Percentiles rank a stretch among this genome's conserved stretches.
Evolutionary conservation across 768 basidiomycete species (phyloP).

Genomic region (Kwoniella europaea): DNA sequence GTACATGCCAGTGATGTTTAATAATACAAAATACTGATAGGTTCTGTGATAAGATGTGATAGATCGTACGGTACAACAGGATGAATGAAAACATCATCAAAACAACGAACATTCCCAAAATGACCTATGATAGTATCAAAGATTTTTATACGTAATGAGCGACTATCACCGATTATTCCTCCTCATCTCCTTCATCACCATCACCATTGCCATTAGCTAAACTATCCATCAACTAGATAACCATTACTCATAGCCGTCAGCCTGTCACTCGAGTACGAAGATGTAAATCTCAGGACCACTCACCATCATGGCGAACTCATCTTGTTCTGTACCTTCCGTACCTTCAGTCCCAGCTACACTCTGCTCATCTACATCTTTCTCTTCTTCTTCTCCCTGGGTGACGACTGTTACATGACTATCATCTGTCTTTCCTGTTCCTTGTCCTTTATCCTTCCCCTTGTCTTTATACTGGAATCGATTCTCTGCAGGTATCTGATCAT

Average conservation of each 20-base stretch:
- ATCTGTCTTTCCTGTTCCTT: no score
- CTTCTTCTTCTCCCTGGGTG: not conserved
- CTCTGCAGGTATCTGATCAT: conserved; percentile 30
- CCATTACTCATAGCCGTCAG: not conserved
- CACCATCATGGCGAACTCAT: conserved; percentile 37
- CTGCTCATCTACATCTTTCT: conserved; percentile 1
- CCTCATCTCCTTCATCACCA: no score
- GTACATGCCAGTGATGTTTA: no score
- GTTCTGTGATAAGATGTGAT: no score
- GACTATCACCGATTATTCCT: no score
- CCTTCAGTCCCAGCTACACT: conserved; percentile 13
- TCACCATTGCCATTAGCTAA: no score
- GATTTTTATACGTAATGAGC: no score
- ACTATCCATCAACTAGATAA: conserved; percentile 32
- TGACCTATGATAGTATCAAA: no score
- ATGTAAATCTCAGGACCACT: not conserved
- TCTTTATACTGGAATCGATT: conserved; percentile 32
- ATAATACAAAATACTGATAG: no score
- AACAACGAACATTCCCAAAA: no score
- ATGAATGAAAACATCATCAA: no score
- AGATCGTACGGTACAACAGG: no score
- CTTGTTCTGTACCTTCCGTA: conserved; percentile 27
- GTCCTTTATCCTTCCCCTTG: conserved; percentile 63
- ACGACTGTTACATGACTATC: not conserved
- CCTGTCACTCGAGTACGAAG: not conserved